Evolutionary conservation across 805 yeast genomes (phyloP).

Genomic region (Grigorovia humatica): DNA sequence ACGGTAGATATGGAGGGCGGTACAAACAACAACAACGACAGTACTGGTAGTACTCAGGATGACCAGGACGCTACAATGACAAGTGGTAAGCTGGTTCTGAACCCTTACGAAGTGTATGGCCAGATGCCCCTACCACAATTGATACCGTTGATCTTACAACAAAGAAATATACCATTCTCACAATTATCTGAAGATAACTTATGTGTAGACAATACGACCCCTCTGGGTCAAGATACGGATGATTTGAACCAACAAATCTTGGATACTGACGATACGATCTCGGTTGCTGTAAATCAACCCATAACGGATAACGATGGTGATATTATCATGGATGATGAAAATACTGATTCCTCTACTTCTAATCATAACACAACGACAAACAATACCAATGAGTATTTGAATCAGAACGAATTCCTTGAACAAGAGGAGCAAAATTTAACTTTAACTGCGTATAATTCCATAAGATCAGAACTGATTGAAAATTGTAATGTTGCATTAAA

Average conservation of each 20-base stretch:
- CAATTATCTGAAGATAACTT: conserved; percentile 6
- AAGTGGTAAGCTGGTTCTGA: conserved; percentile 13
- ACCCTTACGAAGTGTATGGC: conserved; percentile 26
- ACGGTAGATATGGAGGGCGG: background rate
- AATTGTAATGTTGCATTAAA: conserved; percentile 62
- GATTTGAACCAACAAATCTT: background rate
- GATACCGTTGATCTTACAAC: conserved; percentile 45
- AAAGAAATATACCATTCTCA: conserved; percentile 7
- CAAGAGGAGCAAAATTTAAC: background rate
- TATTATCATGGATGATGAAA: background rate
- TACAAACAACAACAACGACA: background rate
- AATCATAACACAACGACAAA: background rate
- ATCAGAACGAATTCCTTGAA: too few relatives aligned
- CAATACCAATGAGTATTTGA: background rate
- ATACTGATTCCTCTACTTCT: too few relatives aligned
- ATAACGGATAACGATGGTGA: background rate
- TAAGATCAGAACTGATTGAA: conserved; percentile 43
- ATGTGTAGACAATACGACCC: background rate
- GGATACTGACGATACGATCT: background rate
- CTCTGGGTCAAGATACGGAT: background rate
- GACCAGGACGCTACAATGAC: background rate
- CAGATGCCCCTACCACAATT: conserved; percentile 41
- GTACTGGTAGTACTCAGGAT: background rate
- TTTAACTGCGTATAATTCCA: conserved; percentile 15
- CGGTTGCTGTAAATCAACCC: background rate